Evolutionary conservation across 2,329 filamentous ascomycete species (phyloP).

Genomic region (Colletotrichum magnum): DNA sequence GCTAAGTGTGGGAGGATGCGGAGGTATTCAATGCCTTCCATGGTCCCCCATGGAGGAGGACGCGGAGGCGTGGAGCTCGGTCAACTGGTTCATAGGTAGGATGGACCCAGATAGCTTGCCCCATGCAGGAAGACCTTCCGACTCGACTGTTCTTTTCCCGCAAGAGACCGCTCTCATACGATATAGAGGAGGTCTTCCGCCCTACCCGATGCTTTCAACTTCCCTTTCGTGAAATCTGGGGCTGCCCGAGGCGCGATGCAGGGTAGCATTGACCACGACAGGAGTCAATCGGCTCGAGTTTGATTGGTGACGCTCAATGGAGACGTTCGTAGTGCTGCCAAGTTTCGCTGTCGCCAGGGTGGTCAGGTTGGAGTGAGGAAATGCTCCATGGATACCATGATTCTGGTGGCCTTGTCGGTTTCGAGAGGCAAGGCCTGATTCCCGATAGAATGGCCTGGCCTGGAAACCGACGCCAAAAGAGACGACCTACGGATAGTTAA

Average conservation of each 20-base stretch:
- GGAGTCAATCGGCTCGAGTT: background rate
- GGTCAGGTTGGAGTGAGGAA: background rate
- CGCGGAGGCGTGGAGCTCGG: conserved; percentile 29
- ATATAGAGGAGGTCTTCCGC: background rate
- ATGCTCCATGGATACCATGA: background rate
- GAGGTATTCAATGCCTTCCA: conserved; percentile 32
- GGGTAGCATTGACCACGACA: background rate
- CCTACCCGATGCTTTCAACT: background rate
- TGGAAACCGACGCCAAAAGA: background rate
- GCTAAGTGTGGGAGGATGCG: conserved; percentile 31
- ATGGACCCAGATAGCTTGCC: conserved; percentile 9
- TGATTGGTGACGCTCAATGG: background rate
- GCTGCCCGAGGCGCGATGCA: background rate
- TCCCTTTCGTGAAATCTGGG: background rate
- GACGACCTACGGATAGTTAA: background rate
- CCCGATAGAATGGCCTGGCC: background rate
- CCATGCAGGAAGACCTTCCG: background rate
- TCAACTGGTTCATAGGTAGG: conserved; percentile 4
- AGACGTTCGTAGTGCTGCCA: background rate
- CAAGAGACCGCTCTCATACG: background rate
- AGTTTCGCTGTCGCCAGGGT: conserved; percentile 5
- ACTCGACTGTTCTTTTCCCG: background rate
- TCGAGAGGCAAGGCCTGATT: conserved; percentile 7
- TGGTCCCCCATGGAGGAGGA: conserved; percentile 22
- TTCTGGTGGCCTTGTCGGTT: background rate